These are phyloP conservation scores for Camellia granthamiana DNA, from an alignment of 148 eudicot species.

Conservation along the genomic window DNA sequence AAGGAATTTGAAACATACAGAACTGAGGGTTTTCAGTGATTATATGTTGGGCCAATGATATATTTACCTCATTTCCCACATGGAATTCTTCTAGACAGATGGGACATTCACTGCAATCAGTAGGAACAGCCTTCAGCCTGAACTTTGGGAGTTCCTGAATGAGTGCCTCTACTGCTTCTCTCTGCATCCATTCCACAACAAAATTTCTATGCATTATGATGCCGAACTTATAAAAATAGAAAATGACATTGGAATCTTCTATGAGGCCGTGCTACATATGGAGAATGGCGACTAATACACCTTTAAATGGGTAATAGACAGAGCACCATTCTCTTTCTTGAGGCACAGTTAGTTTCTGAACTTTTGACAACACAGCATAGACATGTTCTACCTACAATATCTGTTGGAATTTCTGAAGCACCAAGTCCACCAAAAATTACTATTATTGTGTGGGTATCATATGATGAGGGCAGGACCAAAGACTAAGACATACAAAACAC, in stretches of 20 bases:
- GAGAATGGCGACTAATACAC: not conserved
- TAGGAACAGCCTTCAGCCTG: conserved; percentile 85
- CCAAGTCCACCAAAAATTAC: not conserved
- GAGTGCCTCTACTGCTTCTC: conserved; percentile 95
- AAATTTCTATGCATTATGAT: not conserved
- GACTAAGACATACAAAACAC: not conserved
- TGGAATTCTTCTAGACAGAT: conserved; percentile 95
- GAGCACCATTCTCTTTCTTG: not conserved
- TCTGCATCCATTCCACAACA: conserved; percentile 36
- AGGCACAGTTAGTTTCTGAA: no score
- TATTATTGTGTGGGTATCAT: not conserved
- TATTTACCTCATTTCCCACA: conserved; percentile 80
- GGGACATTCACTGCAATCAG: conserved; percentile 95
- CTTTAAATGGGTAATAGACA: not conserved
- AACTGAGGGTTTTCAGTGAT: not conserved
- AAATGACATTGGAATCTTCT: not conserved
- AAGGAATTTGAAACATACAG: not conserved
- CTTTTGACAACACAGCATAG: no score
- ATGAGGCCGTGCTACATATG: not conserved
- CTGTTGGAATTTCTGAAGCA: not conserved
- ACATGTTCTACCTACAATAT: no score
- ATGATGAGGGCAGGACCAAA: not conserved
- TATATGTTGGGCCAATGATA: not conserved
- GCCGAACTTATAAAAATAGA: not conserved
- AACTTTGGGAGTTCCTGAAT: conserved; percentile 95